Evolutionary conservation across 108 stramenopile species (phyloP).

Genomic region (Fragilariopsis cylindrus): DNA sequence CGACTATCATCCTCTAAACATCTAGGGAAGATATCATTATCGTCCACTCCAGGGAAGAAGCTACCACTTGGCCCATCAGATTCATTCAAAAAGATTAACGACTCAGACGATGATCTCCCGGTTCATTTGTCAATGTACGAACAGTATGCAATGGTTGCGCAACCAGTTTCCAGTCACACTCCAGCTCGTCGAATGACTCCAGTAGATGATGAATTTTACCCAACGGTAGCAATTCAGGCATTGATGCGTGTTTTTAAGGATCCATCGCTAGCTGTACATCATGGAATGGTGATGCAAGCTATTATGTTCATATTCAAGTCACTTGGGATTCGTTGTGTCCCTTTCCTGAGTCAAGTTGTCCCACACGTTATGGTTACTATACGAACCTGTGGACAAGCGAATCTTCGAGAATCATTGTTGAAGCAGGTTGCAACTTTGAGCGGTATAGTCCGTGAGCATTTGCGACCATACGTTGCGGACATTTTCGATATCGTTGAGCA

Average conservation of each 20-base stretch:
- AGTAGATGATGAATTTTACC: conserved; percentile 87
- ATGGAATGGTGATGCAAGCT: conserved; percentile 91
- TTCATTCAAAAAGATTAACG: conserved; percentile 29
- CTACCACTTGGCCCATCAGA: neutral
- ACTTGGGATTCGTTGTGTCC: conserved; percentile 86
- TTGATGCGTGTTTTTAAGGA: conserved; percentile 89
- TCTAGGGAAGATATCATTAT: neutral
- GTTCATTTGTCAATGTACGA: conserved; percentile 91
- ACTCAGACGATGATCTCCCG: conserved; percentile 68
- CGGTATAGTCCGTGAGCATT: conserved; percentile 82
- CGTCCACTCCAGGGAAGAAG: conserved; percentile 11
- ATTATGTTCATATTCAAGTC: conserved; percentile 93
- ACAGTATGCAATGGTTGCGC: conserved; percentile 86
- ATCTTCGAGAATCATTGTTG: conserved; percentile 86
- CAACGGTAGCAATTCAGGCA: conserved; percentile 90
- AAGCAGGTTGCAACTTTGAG: conserved; percentile 88
- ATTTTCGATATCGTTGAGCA: conserved; percentile 89
- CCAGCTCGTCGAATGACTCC: conserved; percentile 70
- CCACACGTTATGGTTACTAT: conserved; percentile 88
- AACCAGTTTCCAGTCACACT: conserved; percentile 69
- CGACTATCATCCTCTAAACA: conserved; percentile 16
- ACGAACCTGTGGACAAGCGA: conserved; percentile 72
- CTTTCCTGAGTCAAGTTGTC: conserved; percentile 83
- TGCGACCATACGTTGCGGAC: conserved; percentile 84
- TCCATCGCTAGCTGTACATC: conserved; percentile 86